Evolutionary conservation across 768 basidiomycete genomes (phyloP), one percentile per base, ranked within the genome.

Genomic region (Lentinula boryana): DNA sequence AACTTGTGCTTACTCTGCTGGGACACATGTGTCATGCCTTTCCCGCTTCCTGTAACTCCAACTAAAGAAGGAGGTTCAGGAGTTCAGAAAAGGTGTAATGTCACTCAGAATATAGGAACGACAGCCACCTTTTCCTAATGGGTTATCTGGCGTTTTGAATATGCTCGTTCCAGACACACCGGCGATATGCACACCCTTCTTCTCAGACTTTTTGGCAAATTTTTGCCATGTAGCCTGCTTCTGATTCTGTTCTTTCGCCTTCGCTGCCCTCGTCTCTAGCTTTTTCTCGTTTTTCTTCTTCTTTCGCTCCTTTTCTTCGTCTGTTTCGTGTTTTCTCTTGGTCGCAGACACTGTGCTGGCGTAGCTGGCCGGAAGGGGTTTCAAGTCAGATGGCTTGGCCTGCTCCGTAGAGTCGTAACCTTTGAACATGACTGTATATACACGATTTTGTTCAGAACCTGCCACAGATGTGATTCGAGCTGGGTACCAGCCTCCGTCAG

Each of bases 211-310:
- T 78, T 95, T 96, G 21, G 93, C 87, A 77, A 96, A 96, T 76
- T 92, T 92, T 76, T 95, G 92, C 93, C 93, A 96, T 49, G 86
- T 86, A 61, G 84, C 84, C 75, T 95, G 92, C 75, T 93, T 93
- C 63, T 78, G 78, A 35, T 75, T 79, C 75, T 95, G 93, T 69
- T 95, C 93, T 72, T 93, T 92, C 9, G 92, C 89, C 74, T 95
- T 95, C 8, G 85, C 82, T 38, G 91, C 92, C 68, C 82, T 85
- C 16, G 77, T 82, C 77, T 95, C 93, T 44, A 92, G 65, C 74
- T 95, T 95, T 79, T 94, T 94, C 79, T 95, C 93, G 68, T 93
- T 95, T 78, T 93, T 93, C 79, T 94, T 94, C 82, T 92, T 91
- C 84, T 93, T 95, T 72, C 85, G 80, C 75, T 95, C 93, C 66